Conservation (phyloP, 1,284 basidiomycete genomes). For the Ceratobasidium sp. region DNA sequence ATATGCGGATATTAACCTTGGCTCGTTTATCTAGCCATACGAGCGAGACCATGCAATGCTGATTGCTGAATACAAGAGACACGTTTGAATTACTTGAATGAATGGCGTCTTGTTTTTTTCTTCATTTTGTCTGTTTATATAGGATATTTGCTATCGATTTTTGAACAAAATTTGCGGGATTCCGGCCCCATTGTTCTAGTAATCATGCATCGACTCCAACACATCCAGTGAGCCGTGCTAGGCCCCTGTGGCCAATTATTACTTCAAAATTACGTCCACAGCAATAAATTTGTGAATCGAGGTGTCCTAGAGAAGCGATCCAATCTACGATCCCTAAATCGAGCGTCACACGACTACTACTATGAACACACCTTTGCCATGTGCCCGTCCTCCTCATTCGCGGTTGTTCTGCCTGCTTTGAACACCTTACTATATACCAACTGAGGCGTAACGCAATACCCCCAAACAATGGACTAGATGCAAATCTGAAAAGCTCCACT, state of each 20-base stretch:
- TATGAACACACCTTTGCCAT: no score
- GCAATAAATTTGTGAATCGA: no score
- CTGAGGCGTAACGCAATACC: neutral
- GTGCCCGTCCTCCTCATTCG: neutral
- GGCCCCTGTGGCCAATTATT: no score
- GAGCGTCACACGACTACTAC: no score
- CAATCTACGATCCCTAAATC: no score
- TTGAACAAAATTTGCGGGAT: slow-evolving; percentile 5
- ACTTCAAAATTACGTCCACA: no score
- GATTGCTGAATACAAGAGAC: slow-evolving; percentile 55
- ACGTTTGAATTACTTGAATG: slow-evolving; percentile 19
- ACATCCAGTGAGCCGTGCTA: no score
- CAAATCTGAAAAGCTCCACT: slow-evolving; percentile 1
- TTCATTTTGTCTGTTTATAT: neutral
- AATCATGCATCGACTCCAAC: no score
- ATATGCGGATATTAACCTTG: neutral
- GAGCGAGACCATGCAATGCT: slow-evolving; percentile 78
- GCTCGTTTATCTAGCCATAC: slow-evolving; percentile 40
- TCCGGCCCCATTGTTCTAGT: no score
- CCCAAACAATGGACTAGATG: neutral
- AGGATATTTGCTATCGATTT: slow-evolving; percentile 12
- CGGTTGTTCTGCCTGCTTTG: neutral
- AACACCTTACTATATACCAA: no score
- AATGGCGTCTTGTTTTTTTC: neutral
- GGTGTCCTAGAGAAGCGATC: no score